These are phyloP conservation scores for Apiospora hydei DNA, from an alignment of 2,329 filamentous ascomycete genomes.

Conservation along the genomic window DNA sequence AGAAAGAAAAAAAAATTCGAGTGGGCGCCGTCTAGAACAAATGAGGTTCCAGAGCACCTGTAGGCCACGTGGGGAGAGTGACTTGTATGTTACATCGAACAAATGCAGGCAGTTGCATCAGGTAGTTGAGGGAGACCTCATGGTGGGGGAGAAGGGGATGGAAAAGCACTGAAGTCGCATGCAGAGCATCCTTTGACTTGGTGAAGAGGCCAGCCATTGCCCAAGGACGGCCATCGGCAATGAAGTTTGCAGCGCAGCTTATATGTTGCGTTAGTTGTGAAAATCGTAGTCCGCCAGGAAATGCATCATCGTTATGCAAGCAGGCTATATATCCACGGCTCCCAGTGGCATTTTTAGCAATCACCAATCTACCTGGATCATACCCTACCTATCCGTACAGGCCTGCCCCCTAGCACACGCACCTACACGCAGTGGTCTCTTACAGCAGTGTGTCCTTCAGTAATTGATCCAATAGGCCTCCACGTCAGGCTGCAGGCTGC, in stretches of 20 bases:
- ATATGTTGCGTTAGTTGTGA: not conserved
- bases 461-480: slow-evolving; percentile 6
- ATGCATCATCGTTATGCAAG: too few species aligned
- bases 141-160: not conserved
- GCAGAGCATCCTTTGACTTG: too few species aligned
- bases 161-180: not conserved
- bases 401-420: not conserved
- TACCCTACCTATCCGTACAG: too few species aligned
- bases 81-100: not conserved
- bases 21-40: not conserved
- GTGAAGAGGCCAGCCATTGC: too few species aligned
- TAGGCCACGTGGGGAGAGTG: not conserved
- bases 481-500: slow-evolving; percentile 17
- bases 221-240: too few species aligned
- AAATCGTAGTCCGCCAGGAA: too few species aligned
- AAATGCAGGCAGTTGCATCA: slow-evolving; percentile 6
- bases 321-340: not conserved
- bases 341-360: not conserved
- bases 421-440: not conserved
- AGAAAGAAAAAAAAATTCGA: not conserved
- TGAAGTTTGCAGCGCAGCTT: too few species aligned
- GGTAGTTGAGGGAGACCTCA: not conserved
- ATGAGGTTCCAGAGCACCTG: not conserved
- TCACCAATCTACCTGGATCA: not conserved
- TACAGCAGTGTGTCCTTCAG: not conserved